Conservation (phyloP, 2,329 filamentous ascomycete genomes). For the Samsoniella hepiali region DNA sequence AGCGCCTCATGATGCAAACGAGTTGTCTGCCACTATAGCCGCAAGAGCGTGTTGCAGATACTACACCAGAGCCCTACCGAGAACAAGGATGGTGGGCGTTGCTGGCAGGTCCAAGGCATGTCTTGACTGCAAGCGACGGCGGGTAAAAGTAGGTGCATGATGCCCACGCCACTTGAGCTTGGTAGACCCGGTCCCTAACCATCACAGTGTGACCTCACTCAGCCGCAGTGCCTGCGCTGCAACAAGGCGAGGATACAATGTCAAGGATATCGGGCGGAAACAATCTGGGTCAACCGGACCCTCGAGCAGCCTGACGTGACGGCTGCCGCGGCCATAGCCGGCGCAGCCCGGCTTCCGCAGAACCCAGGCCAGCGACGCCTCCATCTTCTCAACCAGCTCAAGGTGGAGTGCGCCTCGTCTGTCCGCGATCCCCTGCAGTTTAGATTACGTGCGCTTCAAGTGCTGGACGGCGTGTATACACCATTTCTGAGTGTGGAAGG, state of each 20-base stretch:
- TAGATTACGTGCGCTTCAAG: background rate
- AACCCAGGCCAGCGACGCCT: background rate
- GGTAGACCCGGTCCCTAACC: background rate
- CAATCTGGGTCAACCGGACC: background rate
- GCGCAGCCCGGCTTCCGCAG: background rate
- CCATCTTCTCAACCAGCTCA: background rate
- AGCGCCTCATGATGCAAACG: background rate
- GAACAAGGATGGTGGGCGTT: background rate
- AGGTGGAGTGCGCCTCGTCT: background rate
- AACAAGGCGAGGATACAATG: background rate
- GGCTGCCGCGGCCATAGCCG: background rate
- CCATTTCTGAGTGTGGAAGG: background rate
- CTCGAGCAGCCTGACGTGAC: background rate
- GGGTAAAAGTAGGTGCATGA: background rate
- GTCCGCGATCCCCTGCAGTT: background rate
- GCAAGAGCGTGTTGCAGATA: background rate
- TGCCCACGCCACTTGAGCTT: background rate
- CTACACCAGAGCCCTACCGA: background rate
- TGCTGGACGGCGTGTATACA: background rate
- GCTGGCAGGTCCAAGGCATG: background rate
- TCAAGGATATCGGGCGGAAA: background rate
- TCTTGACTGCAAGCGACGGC: background rate
- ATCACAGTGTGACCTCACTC: background rate
- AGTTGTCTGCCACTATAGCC: background rate
- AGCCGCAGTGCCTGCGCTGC: background rate